These are phyloP conservation scores for Cyclotella atomus DNA, from an alignment of 108 stramenopile species.

Conservation along the genomic window DNA sequence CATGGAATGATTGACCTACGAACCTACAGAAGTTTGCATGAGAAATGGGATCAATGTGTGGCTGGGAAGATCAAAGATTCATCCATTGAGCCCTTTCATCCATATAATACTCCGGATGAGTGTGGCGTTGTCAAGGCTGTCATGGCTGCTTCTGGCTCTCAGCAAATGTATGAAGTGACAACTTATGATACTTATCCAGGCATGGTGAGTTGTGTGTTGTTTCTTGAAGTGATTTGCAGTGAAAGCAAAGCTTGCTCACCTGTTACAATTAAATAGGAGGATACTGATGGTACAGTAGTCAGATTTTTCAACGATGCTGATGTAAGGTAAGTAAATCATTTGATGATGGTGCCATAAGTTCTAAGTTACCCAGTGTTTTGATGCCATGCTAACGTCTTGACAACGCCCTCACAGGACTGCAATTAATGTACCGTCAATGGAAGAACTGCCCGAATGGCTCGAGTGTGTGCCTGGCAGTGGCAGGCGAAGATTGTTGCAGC, in stretches of 20 bases:
- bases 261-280: too few relatives aligned
- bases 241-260: too few relatives aligned
- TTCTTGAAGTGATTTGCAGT: too few relatives aligned
- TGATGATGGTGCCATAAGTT: too few relatives aligned
- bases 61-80: conserved; percentile 25
- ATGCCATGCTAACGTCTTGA: too few relatives aligned
- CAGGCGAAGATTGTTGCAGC: conserved; percentile 38
- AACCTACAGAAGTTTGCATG: conserved; percentile 45
- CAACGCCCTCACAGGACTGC: conserved; percentile 41
- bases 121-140: conserved; percentile 66
- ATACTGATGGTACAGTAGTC: conserved; percentile 34
- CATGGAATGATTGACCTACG: conserved; percentile 78
- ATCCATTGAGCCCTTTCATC: conserved; percentile 55
- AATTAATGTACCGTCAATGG: conserved; percentile 54
- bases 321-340: conserved; percentile 34
- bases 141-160: conserved; percentile 59
- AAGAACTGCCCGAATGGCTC: conserved; percentile 41
- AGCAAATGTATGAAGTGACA: conserved; percentile 70
- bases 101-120: conserved; percentile 71
- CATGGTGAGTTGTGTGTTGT: too few relatives aligned
- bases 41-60: conserved; percentile 60
- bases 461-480: conserved; percentile 74
- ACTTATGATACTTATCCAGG: conserved; percentile 61
- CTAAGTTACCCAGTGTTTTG: too few relatives aligned
- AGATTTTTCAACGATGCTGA: conserved; percentile 63